These are phyloP conservation scores for Plasmodium falciparum DNA, from an alignment of 169 alveolate genomes.

Conservation along the genomic window DNA sequence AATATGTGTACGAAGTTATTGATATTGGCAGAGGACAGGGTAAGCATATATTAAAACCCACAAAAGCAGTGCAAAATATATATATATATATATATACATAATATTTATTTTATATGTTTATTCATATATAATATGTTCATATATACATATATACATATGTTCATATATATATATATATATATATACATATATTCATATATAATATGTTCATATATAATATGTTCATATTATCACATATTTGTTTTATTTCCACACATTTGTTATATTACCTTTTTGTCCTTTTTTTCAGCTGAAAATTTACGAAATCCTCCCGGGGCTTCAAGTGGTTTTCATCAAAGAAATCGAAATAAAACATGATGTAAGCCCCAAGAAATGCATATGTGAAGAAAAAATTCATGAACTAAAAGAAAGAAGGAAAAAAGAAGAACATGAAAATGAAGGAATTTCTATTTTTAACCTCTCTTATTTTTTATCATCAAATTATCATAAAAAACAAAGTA, in stretches of 20 bases:
- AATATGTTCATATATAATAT: background rate
- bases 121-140: too few species aligned
- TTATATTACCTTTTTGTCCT: background rate
- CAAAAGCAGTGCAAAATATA: background rate
- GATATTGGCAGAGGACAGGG: conserved; percentile 31
- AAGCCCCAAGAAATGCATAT: conserved; percentile 45
- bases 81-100: background rate
- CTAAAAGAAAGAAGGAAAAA: conserved; percentile 41
- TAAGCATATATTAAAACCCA: background rate
- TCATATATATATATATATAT: background rate
- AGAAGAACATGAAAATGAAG: conserved; percentile 62
- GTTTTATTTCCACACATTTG: background rate
- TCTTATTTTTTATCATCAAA: conserved; percentile 65
- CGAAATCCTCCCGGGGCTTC: conserved; percentile 7
- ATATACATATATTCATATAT: background rate
- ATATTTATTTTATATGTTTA: background rate
- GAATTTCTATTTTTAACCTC: conserved; percentile 48
- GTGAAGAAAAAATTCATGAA: conserved; percentile 55
- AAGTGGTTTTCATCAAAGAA: conserved; percentile 29
- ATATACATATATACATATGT: background rate
- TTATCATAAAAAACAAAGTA: conserved; percentile 49
- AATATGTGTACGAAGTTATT: conserved; percentile 23
- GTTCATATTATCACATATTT: too few species aligned
- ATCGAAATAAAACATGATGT: conserved; percentile 58
- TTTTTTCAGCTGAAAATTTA: conserved; percentile 38